Percentiles rank a stretch among this genome's conserved stretches.
These are phyloP conservation scores for Cercospora beticola DNA, from an alignment of 2,329 filamentous ascomycete species.

Conservation along the genomic window DNA sequence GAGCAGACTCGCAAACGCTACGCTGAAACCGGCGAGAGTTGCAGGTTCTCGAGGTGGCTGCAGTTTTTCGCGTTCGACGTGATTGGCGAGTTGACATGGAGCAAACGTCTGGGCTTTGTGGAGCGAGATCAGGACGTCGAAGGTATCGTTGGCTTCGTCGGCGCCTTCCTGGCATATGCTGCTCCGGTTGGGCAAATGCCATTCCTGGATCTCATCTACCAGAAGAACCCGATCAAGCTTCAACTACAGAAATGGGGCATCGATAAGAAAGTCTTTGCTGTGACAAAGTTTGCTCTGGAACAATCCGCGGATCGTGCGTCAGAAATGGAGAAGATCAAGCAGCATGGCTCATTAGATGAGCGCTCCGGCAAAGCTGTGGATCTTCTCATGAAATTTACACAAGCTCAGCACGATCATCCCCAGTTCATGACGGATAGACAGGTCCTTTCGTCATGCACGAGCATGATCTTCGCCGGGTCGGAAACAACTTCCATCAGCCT, in stretches of 20 bases:
- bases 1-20: slow-evolving; percentile 48
- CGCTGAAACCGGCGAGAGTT: slow-evolving; percentile 46
- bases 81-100: slow-evolving; percentile 74
- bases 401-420: slow-evolving; percentile 64
- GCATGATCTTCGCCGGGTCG: slow-evolving; percentile 65
- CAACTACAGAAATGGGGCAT: slow-evolving; percentile 66
- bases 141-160: slow-evolving; percentile 67
- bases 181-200: slow-evolving; percentile 75
- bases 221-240: slow-evolving; percentile 73
- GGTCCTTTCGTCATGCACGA: slow-evolving; percentile 70
- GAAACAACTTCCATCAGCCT: slow-evolving; percentile 79
- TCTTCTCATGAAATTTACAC: slow-evolving; percentile 70
- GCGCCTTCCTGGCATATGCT: slow-evolving; percentile 67
- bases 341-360: slow-evolving; percentile 41
- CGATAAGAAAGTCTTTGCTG: slow-evolving; percentile 67
- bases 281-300: slow-evolving; percentile 68
- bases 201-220: slow-evolving; percentile 65
- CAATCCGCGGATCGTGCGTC: slow-evolving; percentile 65
- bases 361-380: slow-evolving; percentile 51
- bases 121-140: slow-evolving; percentile 74
- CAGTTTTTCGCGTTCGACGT: slow-evolving; percentile 83
- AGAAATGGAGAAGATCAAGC: slow-evolving; percentile 51
- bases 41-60: slow-evolving; percentile 70
- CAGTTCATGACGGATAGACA: slow-evolving; percentile 70
- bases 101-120: slow-evolving; percentile 72